Base-by-base conservation (phyloP, 495 filamentous ascomycete genomes). In the Penicillium manginii region DNA sequence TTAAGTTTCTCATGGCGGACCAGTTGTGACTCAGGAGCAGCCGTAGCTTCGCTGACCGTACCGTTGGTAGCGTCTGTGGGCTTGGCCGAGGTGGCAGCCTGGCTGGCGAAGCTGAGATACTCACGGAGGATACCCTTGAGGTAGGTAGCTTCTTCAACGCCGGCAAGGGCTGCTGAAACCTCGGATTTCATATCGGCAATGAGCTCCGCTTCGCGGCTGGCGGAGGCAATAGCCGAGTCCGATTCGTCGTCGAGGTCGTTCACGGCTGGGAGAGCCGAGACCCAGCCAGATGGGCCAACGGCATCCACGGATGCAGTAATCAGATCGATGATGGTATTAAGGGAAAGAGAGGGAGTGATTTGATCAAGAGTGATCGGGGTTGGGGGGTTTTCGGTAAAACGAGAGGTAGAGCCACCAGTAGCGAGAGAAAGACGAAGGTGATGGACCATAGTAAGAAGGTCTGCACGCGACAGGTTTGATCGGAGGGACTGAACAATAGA, bases 211-310 rank as follows among this genome's bases (percentile, higher is more conserved):
- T 88, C 85, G 31, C 64, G 67, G 45, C 85, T 83, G 3, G 79
- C 75, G 19, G 84, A 72, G 23, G 81, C 75, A 19, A 79, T 78
- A 6, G 76, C 73, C n/a, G 80, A 61, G 42, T 80, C 71, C 4
- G 79, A 71, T 29, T 82, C 79, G 45, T 57, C 55, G 29, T 60
- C 62, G 22, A 68, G 58, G 29, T 68, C 61, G 35, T 59, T 57
- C 8, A 55, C 55, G 9, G 57, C 42, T 3, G 67, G 65, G 15
- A 70, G 54, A 35, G 84, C 85, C 7, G 85, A 76, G 51, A 96
- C 84, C 90, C 90, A 97, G 29, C 91, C 91, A 12, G 83, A 87
- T 17, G 89, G 80, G 10, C 92, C 91, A n/a, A 96, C 83, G 10
- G 91, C 86, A 74, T 97, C 92, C 10, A 96, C 79, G 40, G 90